Percentiles rank a stretch among this genome's conserved stretches.
Conservation (phyloP, 2,329 filamentous ascomycete genomes). For the Arthrobotrys entomopaga region DNA sequence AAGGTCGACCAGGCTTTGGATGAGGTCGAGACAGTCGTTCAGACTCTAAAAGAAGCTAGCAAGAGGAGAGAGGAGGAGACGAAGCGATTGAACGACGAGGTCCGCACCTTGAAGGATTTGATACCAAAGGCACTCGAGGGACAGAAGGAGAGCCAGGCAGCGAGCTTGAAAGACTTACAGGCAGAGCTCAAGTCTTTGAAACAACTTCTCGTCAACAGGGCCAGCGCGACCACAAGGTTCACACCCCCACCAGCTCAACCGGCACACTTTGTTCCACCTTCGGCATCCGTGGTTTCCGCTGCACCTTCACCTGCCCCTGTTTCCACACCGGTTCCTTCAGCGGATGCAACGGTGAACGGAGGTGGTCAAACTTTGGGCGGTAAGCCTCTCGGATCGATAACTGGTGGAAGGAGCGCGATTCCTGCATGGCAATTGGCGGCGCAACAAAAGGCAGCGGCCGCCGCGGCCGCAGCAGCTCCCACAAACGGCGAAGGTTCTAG, state of each 20-base stretch:
- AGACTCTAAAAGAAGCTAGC: conserved; percentile 82
- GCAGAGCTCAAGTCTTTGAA: conserved; percentile 91
- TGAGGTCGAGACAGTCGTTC: conserved; percentile 85
- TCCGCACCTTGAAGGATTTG: conserved; percentile 80
- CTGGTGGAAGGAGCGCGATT: conserved; percentile 62
- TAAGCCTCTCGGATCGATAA: conserved; percentile 56
- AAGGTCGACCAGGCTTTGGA: conserved; percentile 81
- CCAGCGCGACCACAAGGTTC: conserved; percentile 63
- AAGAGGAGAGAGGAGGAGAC: conserved; percentile 87
- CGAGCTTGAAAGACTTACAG: conserved; percentile 82
- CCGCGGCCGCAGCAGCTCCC: conserved; percentile 58
- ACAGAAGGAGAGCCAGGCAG: conserved; percentile 85
- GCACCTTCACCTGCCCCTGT: conserved; percentile 52
- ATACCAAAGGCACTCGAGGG: conserved; percentile 89
- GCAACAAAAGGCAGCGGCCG: conserved; percentile 46
- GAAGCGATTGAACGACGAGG: conserved; percentile 84
- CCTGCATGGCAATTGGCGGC: conserved; percentile 68
- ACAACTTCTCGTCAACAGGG: conserved; percentile 77
- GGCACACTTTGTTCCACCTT: conserved; percentile 58
- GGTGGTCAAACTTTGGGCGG: conserved; percentile 53
- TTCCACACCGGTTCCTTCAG: conserved; percentile 51
- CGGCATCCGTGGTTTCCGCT: conserved; percentile 30
- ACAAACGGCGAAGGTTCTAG: conserved; percentile 38
- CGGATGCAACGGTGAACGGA: conserved; percentile 34
- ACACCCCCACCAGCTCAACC: conserved; percentile 60